Percentiles rank a stretch among this genome's conserved stretches.
Evolutionary conservation across 306 rosid species (phyloP).

Genomic region (Abrus precatorius): DNA sequence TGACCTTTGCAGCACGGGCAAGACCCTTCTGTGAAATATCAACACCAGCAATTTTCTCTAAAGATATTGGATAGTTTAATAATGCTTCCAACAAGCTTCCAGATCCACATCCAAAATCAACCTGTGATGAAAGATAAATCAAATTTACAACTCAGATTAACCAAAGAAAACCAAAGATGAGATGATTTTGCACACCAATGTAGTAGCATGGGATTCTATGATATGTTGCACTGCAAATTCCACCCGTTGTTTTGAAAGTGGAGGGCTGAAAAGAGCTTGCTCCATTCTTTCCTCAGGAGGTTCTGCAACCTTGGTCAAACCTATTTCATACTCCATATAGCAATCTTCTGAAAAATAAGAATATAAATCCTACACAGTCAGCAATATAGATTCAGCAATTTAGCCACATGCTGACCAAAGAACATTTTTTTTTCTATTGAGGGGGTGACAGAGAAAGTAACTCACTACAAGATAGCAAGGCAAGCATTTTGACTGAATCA

Average conservation of each 20-base stretch:
- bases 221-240: constrained; percentile 89
- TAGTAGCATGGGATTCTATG: constrained; percentile 70
- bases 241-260: constrained; percentile 96
- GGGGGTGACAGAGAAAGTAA: constrained; percentile 49
- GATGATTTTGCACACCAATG: constrained; percentile 65
- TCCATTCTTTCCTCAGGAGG: constrained; percentile 98
- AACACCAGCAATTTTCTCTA: constrained; percentile 88
- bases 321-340: constrained; percentile 70
- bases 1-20: constrained; percentile 89
- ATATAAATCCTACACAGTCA: constrained; percentile 28
- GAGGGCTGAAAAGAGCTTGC: constrained; percentile 95
- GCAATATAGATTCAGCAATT: constrained; percentile 31
- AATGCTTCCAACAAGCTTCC: constrained; percentile 97
- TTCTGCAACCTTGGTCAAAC: constrained; percentile 71
- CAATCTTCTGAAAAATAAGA: constrained; percentile 61
- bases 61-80: constrained; percentile 71
- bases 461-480: constrained; percentile 82
- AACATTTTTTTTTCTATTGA: background rate
- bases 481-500: constrained; percentile 60
- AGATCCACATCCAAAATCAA: constrained; percentile 99
- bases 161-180: constrained; percentile 36
- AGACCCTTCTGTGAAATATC: constrained; percentile 92
- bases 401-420: constrained; percentile 19
- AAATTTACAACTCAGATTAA: constrained; percentile 40
- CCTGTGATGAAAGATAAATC: constrained; percentile 63